Evolutionary conservation across 2,329 filamentous ascomycete genomes (phyloP).

Genomic region (Xylariales sp.): DNA sequence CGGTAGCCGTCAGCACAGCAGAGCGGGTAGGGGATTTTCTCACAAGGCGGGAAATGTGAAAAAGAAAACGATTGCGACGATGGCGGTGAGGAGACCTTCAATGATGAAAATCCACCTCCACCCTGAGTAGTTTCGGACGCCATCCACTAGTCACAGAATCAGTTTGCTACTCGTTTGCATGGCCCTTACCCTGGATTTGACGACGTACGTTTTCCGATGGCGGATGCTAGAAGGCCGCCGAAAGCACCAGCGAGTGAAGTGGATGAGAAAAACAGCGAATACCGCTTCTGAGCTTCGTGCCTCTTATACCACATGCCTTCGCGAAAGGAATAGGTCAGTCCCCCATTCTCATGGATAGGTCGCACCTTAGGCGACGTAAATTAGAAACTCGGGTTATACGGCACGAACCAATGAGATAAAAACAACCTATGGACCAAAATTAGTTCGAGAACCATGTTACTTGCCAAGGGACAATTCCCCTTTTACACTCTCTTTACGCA

Average conservation of each 20-base stretch:
- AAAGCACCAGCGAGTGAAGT: constrained; percentile 86
- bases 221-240: constrained; percentile 84
- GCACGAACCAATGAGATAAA: constrained; percentile 75
- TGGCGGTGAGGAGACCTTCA: constrained; percentile 67
- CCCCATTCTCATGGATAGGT: background rate
- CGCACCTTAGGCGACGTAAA: constrained; percentile 5
- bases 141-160: constrained; percentile 65
- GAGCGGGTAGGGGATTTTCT: constrained; percentile 34
- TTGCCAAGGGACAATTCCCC: background rate
- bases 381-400: constrained; percentile 57
- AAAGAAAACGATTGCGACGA: constrained; percentile 65
- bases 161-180: constrained; percentile 12
- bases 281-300: constrained; percentile 88
- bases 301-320: constrained; percentile 88
- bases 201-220: constrained; percentile 78
- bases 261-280: constrained; percentile 91
- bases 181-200: background rate
- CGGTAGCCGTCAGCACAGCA: no score
- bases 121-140: constrained; percentile 72
- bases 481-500: constrained; percentile 22
- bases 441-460: constrained; percentile 27
- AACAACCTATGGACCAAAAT: constrained; percentile 67
- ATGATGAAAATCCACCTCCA: constrained; percentile 90
- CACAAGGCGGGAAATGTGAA: constrained; percentile 78
- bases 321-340: constrained; percentile 34